Percentiles rank a stretch among this genome's conserved stretches.
These are phyloP conservation scores for Fusarium papillatum DNA, from an alignment of 2,329 filamentous ascomycete species.

Conservation along the genomic window DNA sequence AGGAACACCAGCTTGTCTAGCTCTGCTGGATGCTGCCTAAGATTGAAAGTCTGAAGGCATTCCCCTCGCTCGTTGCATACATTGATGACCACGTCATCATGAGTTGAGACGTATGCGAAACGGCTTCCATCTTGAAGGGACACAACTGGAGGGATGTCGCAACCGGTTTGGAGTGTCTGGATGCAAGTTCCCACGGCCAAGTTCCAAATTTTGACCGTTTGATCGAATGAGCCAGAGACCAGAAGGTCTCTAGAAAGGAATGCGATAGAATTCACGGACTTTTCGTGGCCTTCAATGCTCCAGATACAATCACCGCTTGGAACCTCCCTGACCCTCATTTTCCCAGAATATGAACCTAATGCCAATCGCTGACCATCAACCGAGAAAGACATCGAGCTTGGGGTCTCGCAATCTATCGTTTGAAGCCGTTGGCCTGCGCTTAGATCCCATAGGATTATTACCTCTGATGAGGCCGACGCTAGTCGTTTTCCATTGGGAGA, in stretches of 20 bases:
- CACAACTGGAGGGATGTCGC: not conserved
- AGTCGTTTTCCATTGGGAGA: not conserved
- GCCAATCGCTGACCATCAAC: not conserved
- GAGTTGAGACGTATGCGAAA: not conserved
- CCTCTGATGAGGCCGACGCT: not conserved
- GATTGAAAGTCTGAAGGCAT: not conserved
- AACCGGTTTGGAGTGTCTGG: not conserved
- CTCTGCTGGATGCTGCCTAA: too few species aligned
- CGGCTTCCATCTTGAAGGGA: not conserved
- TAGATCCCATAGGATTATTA: constrained; percentile 4
- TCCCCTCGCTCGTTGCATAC: not conserved
- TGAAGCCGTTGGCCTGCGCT: not conserved
- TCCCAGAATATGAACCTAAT: not conserved
- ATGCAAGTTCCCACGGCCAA: too few species aligned
- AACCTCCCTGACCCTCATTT: not conserved
- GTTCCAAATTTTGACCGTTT: not conserved
- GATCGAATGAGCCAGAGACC: not conserved
- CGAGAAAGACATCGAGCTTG: not conserved
- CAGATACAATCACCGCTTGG: not conserved
- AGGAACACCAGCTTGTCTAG: too few species aligned
- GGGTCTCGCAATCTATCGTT: not conserved
- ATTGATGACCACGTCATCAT: rapidly evolving
- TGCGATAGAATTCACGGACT: rapidly evolving
- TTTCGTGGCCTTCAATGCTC: too few species aligned
- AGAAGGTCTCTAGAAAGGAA: not conserved